Base-by-base conservation (phyloP, 768 basidiomycete species). In the Termitomyces sp. region DNA sequence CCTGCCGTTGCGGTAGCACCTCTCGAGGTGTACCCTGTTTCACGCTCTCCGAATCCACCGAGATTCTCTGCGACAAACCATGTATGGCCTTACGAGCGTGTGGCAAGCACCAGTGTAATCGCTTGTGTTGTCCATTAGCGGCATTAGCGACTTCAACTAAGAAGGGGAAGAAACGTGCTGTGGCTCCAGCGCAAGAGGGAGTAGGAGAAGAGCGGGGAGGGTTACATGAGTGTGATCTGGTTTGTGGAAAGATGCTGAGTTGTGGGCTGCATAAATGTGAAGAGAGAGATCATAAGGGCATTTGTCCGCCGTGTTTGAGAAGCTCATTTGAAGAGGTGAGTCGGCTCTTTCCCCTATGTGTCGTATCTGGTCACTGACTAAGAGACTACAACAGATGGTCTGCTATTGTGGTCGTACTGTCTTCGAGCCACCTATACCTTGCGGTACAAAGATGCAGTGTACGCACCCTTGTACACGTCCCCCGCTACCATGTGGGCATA, bases 291-390 rank as follows among this genome's bases (percentile, higher is more conserved):
- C 96, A 99, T 71, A 82, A 78, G 59, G 93, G 93, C 0, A 72
- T 80, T 0, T 99, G 97, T 69, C 86, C 82, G 0, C 80, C 87
- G 23, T 99, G 97, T 72, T 75, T 96, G 53, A 82, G 87, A 70
- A 93, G 93, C 48, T 88, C 88, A 1, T 99, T 95, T 65, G 95
- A 98, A 44, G 97, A 99, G 84, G 88, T 88, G 62, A 33, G 82
- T 69, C 16, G 26, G 47, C 44, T 18, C 33, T 58, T 33, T 33
- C 49, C 18, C 12, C 32, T 32, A 32, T 53, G 28, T 49, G 14
- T 30, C 18, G 47, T 57, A 48, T 62, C 44, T 10, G 30, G 20
- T 5, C 16, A 26, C 10, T 30, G 36, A 28, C 18, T 58, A 28
- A 55, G 61, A 28, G 60, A 20, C 1, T 14, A 59, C 32, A 55